These are phyloP conservation scores for Microthlaspi erraticum DNA, from an alignment of 345 rosid genomes.

Conservation along the genomic window DNA sequence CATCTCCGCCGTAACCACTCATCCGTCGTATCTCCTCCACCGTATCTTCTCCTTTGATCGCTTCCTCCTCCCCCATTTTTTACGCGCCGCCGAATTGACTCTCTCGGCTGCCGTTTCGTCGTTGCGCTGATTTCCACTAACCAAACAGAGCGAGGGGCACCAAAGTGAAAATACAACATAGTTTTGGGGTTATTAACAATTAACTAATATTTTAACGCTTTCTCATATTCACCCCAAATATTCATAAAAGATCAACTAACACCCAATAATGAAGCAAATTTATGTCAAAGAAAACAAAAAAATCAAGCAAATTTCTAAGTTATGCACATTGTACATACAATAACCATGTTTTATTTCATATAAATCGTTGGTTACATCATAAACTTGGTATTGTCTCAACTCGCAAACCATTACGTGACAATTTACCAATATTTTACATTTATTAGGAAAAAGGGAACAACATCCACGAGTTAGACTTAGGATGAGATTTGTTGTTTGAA, in stretches of 20 bases:
- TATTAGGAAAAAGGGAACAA: conserved; percentile 22
- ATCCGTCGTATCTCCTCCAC: conserved; percentile 45
- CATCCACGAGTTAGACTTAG: conserved; percentile 17
- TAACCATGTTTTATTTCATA: conserved; percentile 36
- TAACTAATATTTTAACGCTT: neutral
- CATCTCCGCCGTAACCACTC: conserved; percentile 70
- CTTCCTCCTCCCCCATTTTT: conserved; percentile 37
- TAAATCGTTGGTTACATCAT: conserved; percentile 13
- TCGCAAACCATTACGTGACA: neutral
- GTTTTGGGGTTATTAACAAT: conserved; percentile 16
- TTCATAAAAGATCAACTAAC: neutral
- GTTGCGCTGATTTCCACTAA: conserved; percentile 1
- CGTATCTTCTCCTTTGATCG: conserved; percentile 40
- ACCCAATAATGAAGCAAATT: neutral
- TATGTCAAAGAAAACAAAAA: neutral
- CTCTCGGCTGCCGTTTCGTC: conserved; percentile 14
- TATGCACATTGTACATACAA: neutral
- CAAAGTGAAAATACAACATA: conserved; percentile 16
- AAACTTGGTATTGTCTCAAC: conserved; percentile 16
- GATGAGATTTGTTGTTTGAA: conserved; percentile 36
- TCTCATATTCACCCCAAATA: neutral
- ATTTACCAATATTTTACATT: neutral
- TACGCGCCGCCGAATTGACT: conserved; percentile 24
- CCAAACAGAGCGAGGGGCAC: conserved; percentile 3
- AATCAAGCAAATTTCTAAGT: neutral